phyloP scores from a whole-genome alignment of 2,329 filamentous ascomycete genomes.

The Xylaria sp. region DNA sequence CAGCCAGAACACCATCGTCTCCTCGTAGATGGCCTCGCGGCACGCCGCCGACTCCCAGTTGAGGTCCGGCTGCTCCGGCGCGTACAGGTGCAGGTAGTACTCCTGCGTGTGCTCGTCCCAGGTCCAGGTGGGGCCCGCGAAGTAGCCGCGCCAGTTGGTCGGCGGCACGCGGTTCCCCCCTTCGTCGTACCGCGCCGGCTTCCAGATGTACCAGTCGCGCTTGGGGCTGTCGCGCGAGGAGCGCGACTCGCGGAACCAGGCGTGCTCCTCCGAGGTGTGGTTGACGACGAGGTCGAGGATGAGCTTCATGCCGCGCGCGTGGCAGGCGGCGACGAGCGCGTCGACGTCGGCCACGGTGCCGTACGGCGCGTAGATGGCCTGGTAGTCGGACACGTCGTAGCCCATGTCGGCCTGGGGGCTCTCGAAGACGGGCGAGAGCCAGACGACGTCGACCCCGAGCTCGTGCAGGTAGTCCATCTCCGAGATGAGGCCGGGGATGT shows the following conservation, averaged over 20 bases:
- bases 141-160: slow-evolving; percentile 58
- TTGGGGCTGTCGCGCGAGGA: slow-evolving; percentile 54
- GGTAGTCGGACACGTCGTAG: slow-evolving; percentile 73
- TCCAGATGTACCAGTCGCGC: slow-evolving; percentile 69
- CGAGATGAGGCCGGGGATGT: slow-evolving; percentile 66
- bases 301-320: slow-evolving; percentile 64
- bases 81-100: slow-evolving; percentile 65
- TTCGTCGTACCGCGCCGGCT: slow-evolving; percentile 54
- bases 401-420: slow-evolving; percentile 70
- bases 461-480: slow-evolving; percentile 66
- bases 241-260: slow-evolving; percentile 60
- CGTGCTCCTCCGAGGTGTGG: slow-evolving; percentile 61
- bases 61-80: slow-evolving; percentile 71
- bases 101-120: slow-evolving; percentile 54
- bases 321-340: slow-evolving; percentile 60
- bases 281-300: slow-evolving; percentile 76
- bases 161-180: slow-evolving; percentile 59
- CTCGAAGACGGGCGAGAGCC: slow-evolving; percentile 57
- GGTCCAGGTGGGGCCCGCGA: slow-evolving; percentile 53
- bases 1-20: slow-evolving; percentile 74
- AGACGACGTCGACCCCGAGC: slow-evolving; percentile 64
- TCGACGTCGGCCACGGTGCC: slow-evolving; percentile 71
- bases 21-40: slow-evolving; percentile 66
- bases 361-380: slow-evolving; percentile 66
- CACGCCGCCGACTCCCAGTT: slow-evolving; percentile 75